These are phyloP conservation scores for Penicillium crustosum DNA, from an alignment of 2,329 filamentous ascomycete genomes.

Conservation along the genomic window DNA sequence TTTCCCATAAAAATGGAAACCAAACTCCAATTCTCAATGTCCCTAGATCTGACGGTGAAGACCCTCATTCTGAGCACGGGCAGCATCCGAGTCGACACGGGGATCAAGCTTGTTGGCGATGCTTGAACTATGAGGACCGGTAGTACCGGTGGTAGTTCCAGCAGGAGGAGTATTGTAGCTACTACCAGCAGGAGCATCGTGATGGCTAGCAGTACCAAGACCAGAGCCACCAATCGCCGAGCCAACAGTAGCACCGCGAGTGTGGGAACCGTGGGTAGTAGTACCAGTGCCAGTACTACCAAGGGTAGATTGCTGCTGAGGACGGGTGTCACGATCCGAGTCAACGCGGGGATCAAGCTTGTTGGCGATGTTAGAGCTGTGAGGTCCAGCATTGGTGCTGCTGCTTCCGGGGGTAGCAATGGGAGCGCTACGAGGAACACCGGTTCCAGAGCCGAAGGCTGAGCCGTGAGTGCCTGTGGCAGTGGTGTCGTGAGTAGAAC, in stretches of 20 bases:
- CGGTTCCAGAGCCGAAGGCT: neutral
- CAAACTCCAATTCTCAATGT: neutral
- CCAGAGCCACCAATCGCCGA: neutral
- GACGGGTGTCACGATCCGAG: slow-evolving; percentile 40
- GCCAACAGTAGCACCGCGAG: neutral
- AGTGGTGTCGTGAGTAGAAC: neutral
- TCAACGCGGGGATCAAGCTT: slow-evolving; percentile 31
- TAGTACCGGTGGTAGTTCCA: neutral
- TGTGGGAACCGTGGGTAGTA: neutral
- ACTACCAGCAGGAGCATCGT: neutral
- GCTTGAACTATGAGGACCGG: slow-evolving; percentile 18
- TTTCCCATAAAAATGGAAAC: neutral
- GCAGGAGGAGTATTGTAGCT: neutral
- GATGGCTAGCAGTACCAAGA: neutral
- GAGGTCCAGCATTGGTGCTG: slow-evolving; percentile 36
- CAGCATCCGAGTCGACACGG: slow-evolving; percentile 15
- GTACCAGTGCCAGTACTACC: neutral
- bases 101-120: slow-evolving; percentile 30
- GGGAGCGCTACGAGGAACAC: neutral
- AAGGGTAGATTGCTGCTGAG: slow-evolving; percentile 6
- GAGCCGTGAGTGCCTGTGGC: slow-evolving; percentile 12
- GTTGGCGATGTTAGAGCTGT: slow-evolving; percentile 33
- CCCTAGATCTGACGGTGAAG: slow-evolving; percentile 4
- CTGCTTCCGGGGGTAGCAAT: neutral
- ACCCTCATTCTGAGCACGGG: neutral